Evolutionary conservation across 2,329 filamentous ascomycete species (phyloP), one percentile per base, ranked within the genome.

Genomic region (Claviceps purpurea): DNA sequence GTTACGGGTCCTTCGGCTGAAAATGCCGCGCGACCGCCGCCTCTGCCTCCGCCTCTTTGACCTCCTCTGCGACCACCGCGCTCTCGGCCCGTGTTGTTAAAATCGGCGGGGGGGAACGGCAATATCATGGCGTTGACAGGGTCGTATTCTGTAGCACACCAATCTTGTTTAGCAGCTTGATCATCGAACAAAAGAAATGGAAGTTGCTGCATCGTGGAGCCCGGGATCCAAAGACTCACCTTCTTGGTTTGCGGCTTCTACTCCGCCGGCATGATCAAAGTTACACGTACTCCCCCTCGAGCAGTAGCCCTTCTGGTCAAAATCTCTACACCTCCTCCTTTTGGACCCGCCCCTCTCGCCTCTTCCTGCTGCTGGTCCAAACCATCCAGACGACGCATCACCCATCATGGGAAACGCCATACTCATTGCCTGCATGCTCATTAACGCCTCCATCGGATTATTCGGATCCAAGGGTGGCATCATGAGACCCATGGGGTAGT

Each of bases 271-370:
- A 62, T 91, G 87, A 58, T 88, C 81, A 59, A 78, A 89, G 41
- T 73, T 75, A 65, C 87, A 90, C 22, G 74, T 76, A 58, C 73
- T 79, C 3, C 85, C 84, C 41, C 81, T 71, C 5, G 80, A 75
- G 61, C 87, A 90, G 60, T 78, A 87, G 0, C 87, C 87, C 58
- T 86, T 86, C 1, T 70, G 78, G 53, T 88, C 84, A 59, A 85
- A 89, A 63, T 88, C 82, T 53, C 77, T 73, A 61, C 86, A 90
- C 53, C 79, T 73, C 52, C 30, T 49, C 20, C 39, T 47, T 24
- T n/a, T 56, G 67, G 71, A 41, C 61, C 62, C 51, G 14, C 51
- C 54, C n/a, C 57, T 58, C 16, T 54, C 55, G 26, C 59, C 56
- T 20, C 26, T 40, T 18, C 10, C 46, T 18, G n/a, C 47, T 24